phyloP scores from a whole-genome alignment of 257 asterid genomes.

The Nicotiana knightiana region DNA sequence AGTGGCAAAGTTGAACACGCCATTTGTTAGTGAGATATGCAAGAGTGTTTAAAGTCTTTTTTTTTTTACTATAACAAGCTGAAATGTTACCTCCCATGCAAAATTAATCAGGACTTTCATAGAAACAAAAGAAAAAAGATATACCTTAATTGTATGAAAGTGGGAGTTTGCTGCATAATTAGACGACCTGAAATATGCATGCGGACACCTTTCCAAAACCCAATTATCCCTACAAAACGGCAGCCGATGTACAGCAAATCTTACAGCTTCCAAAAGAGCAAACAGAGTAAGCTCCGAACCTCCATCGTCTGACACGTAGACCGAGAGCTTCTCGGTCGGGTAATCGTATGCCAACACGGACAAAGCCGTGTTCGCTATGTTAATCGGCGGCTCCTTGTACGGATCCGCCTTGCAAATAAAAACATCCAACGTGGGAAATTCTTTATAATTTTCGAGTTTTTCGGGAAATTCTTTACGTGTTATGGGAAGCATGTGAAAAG shows the following conservation, averaged over 20 bases:
- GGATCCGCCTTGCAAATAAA: conserved; percentile 78
- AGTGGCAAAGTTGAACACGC: too few species aligned
- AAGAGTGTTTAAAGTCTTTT: too few species aligned
- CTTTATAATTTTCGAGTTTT: conserved; percentile 12
- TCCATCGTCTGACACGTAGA: conserved; percentile 74
- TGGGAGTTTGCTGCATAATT: background rate
- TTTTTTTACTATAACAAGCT: too few species aligned
- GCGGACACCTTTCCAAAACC: conserved; percentile 42
- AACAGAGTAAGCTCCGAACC: conserved; percentile 60
- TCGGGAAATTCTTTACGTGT: conserved; percentile 29
- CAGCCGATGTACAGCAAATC: conserved; percentile 52
- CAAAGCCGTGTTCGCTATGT: conserved; percentile 50
- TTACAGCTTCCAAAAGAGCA: conserved; percentile 59
- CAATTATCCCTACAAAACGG: conserved; percentile 51
- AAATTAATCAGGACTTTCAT: background rate
- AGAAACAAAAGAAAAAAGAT: too few species aligned
- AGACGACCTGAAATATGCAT: background rate
- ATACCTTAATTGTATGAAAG: background rate
- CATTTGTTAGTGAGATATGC: too few species aligned
- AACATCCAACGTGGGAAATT: conserved; percentile 46
- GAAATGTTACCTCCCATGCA: too few species aligned
- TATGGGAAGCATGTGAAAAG: conserved; percentile 44
- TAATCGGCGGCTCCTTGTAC: conserved; percentile 55
- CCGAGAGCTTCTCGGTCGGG: conserved; percentile 52
- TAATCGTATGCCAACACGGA: conserved; percentile 70